Evolutionary conservation across 2,329 filamentous ascomycete species (phyloP).

Genomic region (Rhynchosporium agropyri): DNA sequence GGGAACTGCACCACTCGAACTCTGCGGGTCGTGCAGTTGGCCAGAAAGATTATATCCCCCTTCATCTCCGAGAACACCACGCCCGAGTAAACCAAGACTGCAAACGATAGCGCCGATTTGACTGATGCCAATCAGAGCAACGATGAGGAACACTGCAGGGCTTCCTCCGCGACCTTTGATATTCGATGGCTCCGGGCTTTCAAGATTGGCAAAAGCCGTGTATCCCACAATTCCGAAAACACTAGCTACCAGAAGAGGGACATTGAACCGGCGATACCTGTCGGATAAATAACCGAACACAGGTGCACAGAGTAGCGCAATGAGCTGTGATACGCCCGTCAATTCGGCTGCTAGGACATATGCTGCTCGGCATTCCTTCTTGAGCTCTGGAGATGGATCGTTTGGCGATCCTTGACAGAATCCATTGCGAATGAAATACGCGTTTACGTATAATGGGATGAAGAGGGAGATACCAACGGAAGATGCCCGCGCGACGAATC

Average conservation of each 20-base stretch:
- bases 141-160: conserved; percentile 72
- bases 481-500: conserved; percentile 91
- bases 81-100: conserved; percentile 84
- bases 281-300: conserved; percentile 85
- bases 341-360: conserved; percentile 87
- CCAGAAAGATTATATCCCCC: conserved; percentile 41
- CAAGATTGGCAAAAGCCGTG: conserved; percentile 70
- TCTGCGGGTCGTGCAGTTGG: conserved; percentile 33
- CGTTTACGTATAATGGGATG: conserved; percentile 89
- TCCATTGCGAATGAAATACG: conserved; percentile 81
- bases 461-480: conserved; percentile 95
- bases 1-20: conserved; percentile 2
- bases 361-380: conserved; percentile 80
- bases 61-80: conserved; percentile 67
- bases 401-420: conserved; percentile 71
- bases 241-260: conserved; percentile 73
- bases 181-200: conserved; percentile 73
- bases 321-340: conserved; percentile 84
- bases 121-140: conserved; percentile 81
- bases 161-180: conserved; percentile 67
- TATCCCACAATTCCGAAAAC: conserved; percentile 79
- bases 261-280: conserved; percentile 65
- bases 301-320: conserved; percentile 83
- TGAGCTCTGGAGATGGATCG: conserved; percentile 72
- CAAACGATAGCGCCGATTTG: conserved; percentile 98